Percentiles rank a stretch among this genome's conserved stretches.
These are phyloP conservation scores for Alternaria panax DNA, from an alignment of 2,329 filamentous ascomycete genomes.

Conservation along the genomic window DNA sequence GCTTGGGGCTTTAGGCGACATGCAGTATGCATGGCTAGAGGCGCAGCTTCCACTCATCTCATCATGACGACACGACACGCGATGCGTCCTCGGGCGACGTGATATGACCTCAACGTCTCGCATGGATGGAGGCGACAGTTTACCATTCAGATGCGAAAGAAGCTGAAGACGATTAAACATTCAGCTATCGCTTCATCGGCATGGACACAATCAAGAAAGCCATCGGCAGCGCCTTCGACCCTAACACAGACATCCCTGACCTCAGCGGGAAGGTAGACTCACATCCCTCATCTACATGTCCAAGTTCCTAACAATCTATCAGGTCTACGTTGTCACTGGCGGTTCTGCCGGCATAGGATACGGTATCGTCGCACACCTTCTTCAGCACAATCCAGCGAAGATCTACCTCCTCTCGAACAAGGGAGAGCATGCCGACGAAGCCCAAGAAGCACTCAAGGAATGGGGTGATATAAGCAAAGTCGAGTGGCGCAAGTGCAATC, in stretches of 20 bases:
- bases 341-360: conserved; percentile 61
- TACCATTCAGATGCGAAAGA: background rate
- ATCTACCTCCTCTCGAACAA: conserved; percentile 61
- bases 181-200: background rate
- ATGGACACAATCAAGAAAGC: conserved; percentile 38
- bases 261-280: conserved; percentile 47
- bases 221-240: conserved; percentile 40
- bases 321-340: conserved; percentile 59
- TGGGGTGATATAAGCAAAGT: conserved; percentile 57
- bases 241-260: conserved; percentile 52
- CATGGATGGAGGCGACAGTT: background rate
- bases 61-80: conserved; percentile 27
- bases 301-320: background rate
- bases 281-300: background rate
- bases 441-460: conserved; percentile 50
- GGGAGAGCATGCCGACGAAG: conserved; percentile 57
- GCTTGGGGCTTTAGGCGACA: background rate
- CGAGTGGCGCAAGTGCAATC: conserved; percentile 56
- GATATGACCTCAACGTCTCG: background rate
- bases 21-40: background rate
- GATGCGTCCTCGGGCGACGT: conserved; percentile 1
- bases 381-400: conserved; percentile 58
- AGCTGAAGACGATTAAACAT: background rate
- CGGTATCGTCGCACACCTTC: conserved; percentile 61
- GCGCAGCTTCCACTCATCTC: conserved; percentile 6